Evolutionary conservation across 1,284 basidiomycete species (phyloP).

Genomic region (Ceraceosorus guamensis): DNA sequence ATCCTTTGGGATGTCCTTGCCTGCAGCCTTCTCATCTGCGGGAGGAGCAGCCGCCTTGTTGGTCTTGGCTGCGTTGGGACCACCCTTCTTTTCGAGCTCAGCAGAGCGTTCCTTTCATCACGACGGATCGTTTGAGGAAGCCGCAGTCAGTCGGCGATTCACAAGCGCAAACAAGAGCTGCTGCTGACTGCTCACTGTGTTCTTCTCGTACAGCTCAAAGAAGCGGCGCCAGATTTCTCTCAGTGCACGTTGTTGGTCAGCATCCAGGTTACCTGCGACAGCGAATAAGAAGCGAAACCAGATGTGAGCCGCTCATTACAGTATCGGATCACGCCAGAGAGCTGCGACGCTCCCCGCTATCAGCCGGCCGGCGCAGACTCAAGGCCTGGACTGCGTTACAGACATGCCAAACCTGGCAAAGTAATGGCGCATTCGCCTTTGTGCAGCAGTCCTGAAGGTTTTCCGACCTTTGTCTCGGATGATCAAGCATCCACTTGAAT

Average conservation of each 20-base stretch:
- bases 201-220: constrained; percentile 38
- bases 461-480: neutral
- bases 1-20: constrained; percentile 41
- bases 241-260: constrained; percentile 32
- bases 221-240: constrained; percentile 36
- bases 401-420: no score
- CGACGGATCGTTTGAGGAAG: neutral
- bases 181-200: constrained; percentile 12
- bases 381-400: no score
- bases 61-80: constrained; percentile 13
- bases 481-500: neutral
- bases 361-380: no score
- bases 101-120: constrained; percentile 27
- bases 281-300: neutral
- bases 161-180: neutral
- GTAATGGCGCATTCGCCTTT: no score
- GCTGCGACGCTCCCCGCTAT: no score
- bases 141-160: neutral
- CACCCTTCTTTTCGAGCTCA: constrained; percentile 29
- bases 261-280: constrained; percentile 32
- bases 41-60: constrained; percentile 12
- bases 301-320: neutral
- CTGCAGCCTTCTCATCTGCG: constrained; percentile 26
- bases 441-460: no score
- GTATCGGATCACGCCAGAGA: neutral